These are phyloP conservation scores for Haematococcus lacustris DNA, from an alignment of 139 green algal species.

Conservation along the genomic window DNA sequence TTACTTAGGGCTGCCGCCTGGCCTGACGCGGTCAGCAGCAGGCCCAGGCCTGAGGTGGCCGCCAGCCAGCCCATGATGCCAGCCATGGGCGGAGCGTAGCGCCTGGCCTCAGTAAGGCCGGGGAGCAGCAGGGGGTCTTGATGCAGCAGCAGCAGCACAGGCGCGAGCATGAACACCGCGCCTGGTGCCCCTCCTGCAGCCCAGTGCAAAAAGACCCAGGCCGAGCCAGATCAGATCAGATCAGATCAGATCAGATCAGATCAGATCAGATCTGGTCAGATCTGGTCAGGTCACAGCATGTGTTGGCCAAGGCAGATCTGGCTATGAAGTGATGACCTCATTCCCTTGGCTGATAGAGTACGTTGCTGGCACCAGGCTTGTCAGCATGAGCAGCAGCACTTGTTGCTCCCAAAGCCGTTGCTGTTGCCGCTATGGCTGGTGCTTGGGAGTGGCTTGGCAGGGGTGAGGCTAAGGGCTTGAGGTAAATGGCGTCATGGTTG, in stretches of 20 bases:
- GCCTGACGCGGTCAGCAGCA: too few relatives aligned
- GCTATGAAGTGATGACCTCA: background rate
- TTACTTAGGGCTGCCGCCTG: too few relatives aligned
- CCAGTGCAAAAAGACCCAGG: too few relatives aligned
- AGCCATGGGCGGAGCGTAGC: constrained; percentile 62
- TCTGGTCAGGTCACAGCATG: background rate
- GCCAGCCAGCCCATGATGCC: too few relatives aligned
- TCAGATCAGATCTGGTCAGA: too few relatives aligned
- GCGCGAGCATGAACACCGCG: constrained; percentile 63
- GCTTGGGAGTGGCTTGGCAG: too few relatives aligned
- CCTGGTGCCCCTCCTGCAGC: constrained; percentile 34
- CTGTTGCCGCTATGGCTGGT: too few relatives aligned
- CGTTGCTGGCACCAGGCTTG: background rate
- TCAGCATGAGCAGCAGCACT: background rate
- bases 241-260: too few relatives aligned
- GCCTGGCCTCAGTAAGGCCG: constrained; percentile 44
- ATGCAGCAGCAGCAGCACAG: constrained; percentile 76
- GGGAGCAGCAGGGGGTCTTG: constrained; percentile 66
- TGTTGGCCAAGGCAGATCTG: background rate
- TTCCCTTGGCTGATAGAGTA: background rate
- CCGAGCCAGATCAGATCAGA: too few relatives aligned
- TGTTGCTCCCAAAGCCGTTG: background rate
- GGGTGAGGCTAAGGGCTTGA: too few relatives aligned
- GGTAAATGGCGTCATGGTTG: background rate
- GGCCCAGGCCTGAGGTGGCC: too few relatives aligned